A percentile compares a stretch with the other conserved stretches of the same genome.
Conservation (phyloP, 257 asterid genomes). For the Cinchona pubescens region DNA sequence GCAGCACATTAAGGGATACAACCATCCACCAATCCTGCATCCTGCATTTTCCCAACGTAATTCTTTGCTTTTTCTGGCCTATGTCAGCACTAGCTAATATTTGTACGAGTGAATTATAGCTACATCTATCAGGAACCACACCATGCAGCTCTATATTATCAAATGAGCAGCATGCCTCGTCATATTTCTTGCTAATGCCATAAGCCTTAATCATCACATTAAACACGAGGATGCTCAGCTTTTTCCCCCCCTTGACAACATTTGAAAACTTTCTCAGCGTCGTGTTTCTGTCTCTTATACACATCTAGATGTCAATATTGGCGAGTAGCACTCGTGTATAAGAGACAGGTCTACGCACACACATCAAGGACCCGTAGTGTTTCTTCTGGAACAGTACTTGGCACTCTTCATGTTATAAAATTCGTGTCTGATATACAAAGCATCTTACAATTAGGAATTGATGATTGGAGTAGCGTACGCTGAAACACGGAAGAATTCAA, state of each 20-base stretch:
- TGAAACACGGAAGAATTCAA: too few species aligned
- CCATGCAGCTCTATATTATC: conserved; percentile 59
- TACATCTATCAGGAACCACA: conserved; percentile 68
- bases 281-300: conserved; percentile 74
- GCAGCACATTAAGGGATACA: conserved; percentile 76
- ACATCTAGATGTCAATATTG: conserved; percentile 90
- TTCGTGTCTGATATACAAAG: too few species aligned
- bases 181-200: conserved; percentile 66
- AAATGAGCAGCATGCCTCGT: conserved; percentile 66
- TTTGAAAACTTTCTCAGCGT: conserved; percentile 62
- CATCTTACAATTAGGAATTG: too few species aligned
- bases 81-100: conserved; percentile 74
- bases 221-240: conserved; percentile 49
- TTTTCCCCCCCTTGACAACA: conserved; percentile 50
- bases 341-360: too few species aligned
- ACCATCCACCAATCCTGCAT: conserved; percentile 57
- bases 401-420: too few species aligned
- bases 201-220: conserved; percentile 96
- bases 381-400: too few species aligned
- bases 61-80: conserved; percentile 54
- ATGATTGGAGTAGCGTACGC: too few species aligned
- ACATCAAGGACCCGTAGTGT: too few species aligned
- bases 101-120: conserved; percentile 78
- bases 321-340: too few species aligned
- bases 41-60: conserved; percentile 71